phyloP scores from a whole-genome alignment of 1,139 yeast species.

The Blastobotrys aristatus region DNA sequence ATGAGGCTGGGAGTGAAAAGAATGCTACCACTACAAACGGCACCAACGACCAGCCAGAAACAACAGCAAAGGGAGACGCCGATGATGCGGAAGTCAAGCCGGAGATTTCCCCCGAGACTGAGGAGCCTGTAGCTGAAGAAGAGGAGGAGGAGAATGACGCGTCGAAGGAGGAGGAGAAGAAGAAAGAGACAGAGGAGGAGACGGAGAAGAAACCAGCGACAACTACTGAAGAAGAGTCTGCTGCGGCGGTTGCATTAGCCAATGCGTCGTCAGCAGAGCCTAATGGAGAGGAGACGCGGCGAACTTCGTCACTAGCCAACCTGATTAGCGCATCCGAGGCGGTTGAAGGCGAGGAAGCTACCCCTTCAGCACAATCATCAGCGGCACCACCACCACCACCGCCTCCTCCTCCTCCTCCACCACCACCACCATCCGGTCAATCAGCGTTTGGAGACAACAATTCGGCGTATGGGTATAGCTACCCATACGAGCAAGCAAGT shows the following conservation, averaged over 20 bases:
- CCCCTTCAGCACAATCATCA: neutral
- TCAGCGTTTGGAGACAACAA: no score
- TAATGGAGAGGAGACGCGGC: neutral
- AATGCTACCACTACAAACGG: neutral
- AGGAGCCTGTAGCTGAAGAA: constrained; percentile 5
- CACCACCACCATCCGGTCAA: constrained; percentile 1
- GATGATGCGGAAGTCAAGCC: constrained; percentile 7
- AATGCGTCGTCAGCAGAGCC: neutral
- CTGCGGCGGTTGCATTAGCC: constrained; percentile 7
- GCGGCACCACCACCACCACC: neutral
- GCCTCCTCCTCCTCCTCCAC: no score
- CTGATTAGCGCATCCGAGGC: constrained; percentile 19
- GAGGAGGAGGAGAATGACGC: neutral
- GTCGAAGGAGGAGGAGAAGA: neutral
- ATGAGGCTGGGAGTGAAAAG: no score
- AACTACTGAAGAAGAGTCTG: neutral
- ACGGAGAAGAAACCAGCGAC: neutral
- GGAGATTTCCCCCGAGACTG: constrained; percentile 3
- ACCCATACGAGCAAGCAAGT: neutral
- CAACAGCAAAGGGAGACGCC: constrained; percentile 5
- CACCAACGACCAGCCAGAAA: neutral
- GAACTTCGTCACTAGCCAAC: constrained; percentile 21
- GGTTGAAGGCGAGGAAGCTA: constrained; percentile 11
- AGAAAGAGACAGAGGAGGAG: neutral
- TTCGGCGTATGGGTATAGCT: neutral